Conservation (phyloP, 106 monocot species). For the Allium cepa region DNA sequence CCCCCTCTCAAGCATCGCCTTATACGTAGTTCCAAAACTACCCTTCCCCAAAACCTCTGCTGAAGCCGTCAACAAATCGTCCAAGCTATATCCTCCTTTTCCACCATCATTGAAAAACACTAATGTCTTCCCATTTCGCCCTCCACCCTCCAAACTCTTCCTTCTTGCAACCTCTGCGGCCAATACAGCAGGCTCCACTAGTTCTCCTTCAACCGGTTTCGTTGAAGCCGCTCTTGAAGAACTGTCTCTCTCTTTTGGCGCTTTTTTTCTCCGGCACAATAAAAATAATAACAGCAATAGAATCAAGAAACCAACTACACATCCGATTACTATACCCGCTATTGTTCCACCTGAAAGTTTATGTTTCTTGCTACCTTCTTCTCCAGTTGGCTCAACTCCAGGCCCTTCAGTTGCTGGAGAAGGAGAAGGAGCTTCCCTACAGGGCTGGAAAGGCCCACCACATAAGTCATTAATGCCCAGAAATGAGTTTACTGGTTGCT, state of each 20-base stretch:
- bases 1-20: conserved; percentile 68
- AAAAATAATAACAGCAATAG: conserved; percentile 32
- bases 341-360: conserved; percentile 72
- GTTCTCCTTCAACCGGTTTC: not conserved
- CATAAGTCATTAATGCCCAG: conserved; percentile 39
- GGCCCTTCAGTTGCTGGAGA: conserved; percentile 1
- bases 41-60: conserved; percentile 94
- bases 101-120: conserved; percentile 37
- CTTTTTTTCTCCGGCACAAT: conserved; percentile 27
- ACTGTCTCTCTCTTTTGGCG: not conserved
- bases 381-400: conserved; percentile 11
- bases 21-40: conserved; percentile 74
- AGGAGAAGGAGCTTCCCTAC: conserved; percentile 30
- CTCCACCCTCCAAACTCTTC: not conserved
- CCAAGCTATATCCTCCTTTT: conserved; percentile 29
- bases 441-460: conserved; percentile 46
- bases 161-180: not conserved
- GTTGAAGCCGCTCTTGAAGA: not conserved
- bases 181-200: not conserved
- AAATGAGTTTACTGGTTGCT: conserved; percentile 25
- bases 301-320: conserved; percentile 22
- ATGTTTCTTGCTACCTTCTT: conserved; percentile 23
- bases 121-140: conserved; percentile 37
- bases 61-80: conserved; percentile 53
- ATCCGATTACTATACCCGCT: conserved; percentile 58